These are phyloP conservation scores for Sisymbrium altissimum DNA, from an alignment of 345 rosid genomes.

Conservation along the genomic window DNA sequence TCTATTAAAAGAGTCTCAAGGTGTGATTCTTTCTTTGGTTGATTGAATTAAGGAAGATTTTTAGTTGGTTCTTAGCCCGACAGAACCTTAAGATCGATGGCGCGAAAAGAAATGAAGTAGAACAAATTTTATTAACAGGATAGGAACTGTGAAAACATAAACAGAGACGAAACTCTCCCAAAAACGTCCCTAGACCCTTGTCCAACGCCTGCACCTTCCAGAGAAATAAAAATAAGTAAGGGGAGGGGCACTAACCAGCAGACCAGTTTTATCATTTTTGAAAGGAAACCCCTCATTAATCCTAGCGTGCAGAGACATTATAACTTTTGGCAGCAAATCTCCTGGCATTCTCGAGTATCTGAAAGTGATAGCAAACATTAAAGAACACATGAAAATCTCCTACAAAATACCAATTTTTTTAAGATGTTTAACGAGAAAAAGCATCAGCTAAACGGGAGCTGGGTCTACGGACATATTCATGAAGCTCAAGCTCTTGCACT, in stretches of 20 bases:
- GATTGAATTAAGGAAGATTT: not conserved
- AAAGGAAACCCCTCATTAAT: constrained; percentile 55
- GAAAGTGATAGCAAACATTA: constrained; percentile 31
- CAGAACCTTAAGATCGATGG: not conserved
- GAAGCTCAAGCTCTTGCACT: too few species aligned
- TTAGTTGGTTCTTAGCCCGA: constrained; percentile 13
- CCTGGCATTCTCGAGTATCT: constrained; percentile 90
- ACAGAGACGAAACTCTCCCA: constrained; percentile 6
- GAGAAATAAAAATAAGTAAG: not conserved
- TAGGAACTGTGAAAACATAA: constrained; percentile 2
- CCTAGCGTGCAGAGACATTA: constrained; percentile 54
- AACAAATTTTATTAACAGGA: not conserved
- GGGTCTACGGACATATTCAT: not conserved
- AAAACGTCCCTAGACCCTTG: constrained; percentile 2
- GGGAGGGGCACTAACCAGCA: constrained; percentile 58
- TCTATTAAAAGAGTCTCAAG: not conserved
- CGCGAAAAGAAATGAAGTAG: not conserved
- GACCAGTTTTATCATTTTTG: constrained; percentile 67
- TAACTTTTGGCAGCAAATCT: constrained; percentile 65
- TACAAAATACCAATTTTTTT: constrained; percentile 10
- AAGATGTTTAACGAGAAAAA: not conserved
- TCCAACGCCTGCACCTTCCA: not conserved
- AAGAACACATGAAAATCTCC: constrained; percentile 21
- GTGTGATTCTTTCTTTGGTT: not conserved
- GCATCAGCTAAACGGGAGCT: constrained; percentile 10